Conservation (phyloP, 169 alveolate genomes). For the Plasmodium malariae region DNA sequence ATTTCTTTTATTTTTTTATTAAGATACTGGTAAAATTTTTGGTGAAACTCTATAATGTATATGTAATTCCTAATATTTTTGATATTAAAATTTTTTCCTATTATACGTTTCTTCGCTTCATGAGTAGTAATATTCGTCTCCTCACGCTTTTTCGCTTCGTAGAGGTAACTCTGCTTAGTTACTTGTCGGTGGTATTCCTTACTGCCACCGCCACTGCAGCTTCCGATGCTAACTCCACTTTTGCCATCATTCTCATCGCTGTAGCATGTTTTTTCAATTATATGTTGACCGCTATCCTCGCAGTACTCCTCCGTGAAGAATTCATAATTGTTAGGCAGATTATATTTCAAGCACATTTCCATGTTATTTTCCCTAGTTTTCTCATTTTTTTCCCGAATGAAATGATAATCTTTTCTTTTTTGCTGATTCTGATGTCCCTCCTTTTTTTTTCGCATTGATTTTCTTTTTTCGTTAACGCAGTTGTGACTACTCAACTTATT, state of each 20-base stretch:
- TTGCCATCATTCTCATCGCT: not conserved
- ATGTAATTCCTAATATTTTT: conserved; percentile 32
- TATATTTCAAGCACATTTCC: not conserved
- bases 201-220: too few species aligned
- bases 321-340: not conserved
- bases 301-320: conserved; percentile 1
- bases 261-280: conserved; percentile 10
- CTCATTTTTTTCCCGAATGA: not conserved
- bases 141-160: too few species aligned
- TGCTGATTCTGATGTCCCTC: not conserved
- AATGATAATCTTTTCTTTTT: not conserved
- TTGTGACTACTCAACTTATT: not conserved
- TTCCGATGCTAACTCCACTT: too few species aligned
- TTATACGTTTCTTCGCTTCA: not conserved
- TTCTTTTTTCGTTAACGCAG: not conserved
- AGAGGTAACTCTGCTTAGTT: too few species aligned
- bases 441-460: not conserved
- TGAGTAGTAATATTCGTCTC: not conserved
- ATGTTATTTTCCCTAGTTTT: not conserved
- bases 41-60: conserved; percentile 33
- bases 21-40: conserved; percentile 9
- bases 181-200: too few species aligned
- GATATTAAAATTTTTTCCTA: not conserved
- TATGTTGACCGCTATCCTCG: too few species aligned
- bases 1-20: conserved; percentile 17